phyloP scores from a whole-genome alignment of 352 stramenopile species.

The Phytophthora pisi region DNA sequence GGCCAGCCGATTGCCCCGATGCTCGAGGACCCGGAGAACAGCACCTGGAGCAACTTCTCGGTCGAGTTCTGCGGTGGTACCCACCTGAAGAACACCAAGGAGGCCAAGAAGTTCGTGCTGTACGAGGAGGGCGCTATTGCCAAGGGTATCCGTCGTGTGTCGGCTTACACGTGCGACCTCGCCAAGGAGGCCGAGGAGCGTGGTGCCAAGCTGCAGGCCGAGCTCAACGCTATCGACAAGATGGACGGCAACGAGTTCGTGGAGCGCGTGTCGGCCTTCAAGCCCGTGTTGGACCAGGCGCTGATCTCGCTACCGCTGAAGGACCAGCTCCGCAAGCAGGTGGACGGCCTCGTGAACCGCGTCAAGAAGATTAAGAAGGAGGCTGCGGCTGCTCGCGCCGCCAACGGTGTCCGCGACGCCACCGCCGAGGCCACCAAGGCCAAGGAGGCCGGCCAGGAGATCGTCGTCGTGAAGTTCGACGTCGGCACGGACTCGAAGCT shows the following conservation, averaged over 20 bases:
- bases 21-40: constrained; percentile 89
- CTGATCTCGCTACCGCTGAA: constrained; percentile 93
- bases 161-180: constrained; percentile 91
- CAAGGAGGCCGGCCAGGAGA: constrained; percentile 63
- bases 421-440: constrained; percentile 58
- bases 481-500: constrained; percentile 95
- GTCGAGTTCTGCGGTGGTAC: constrained; percentile 99
- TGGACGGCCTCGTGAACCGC: constrained; percentile 74
- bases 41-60: constrained; percentile 91
- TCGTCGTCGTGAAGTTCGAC: constrained; percentile 92
- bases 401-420: constrained; percentile 73
- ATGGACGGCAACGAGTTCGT: constrained; percentile 78
- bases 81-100: constrained; percentile 96
- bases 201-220: constrained; percentile 79
- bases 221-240: constrained; percentile 81
- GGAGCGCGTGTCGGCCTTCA: constrained; percentile 90
- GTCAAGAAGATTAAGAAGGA: constrained; percentile 88
- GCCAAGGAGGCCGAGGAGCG: constrained; percentile 89
- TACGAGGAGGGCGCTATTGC: constrained; percentile 96
- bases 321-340: constrained; percentile 78
- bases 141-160: constrained; percentile 98
- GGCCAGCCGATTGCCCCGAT: constrained; percentile 80
- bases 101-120: constrained; percentile 97
- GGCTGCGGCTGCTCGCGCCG: constrained; percentile 63
- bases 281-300: constrained; percentile 86